phyloP scores from a whole-genome alignment of 164 flowering plant genomes.

The Nymphaea thermarum region DNA sequence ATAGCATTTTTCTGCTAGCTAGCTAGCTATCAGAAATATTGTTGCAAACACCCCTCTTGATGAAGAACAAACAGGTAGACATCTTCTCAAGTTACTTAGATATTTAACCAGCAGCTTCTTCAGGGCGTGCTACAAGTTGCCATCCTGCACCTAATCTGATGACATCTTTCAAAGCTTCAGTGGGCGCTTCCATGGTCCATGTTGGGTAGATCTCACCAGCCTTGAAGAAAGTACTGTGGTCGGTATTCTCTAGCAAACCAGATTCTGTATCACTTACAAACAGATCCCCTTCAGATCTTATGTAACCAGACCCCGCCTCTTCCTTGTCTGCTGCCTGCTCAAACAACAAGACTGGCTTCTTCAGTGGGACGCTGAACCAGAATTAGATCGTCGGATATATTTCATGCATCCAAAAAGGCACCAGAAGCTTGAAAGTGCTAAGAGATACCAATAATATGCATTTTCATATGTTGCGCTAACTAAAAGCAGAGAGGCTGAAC shows the following conservation, averaged over 20 bases:
- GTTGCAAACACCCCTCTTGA: background rate
- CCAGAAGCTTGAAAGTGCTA: no score
- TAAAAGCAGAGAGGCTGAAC: no score
- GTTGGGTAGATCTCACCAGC: slow-evolving; percentile 21
- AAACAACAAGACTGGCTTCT: background rate
- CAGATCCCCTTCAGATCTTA: slow-evolving; percentile 32
- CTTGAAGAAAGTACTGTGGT: slow-evolving; percentile 13
- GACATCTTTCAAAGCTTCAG: slow-evolving; percentile 19
- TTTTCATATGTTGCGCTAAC: no score
- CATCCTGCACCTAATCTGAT: slow-evolving; percentile 27
- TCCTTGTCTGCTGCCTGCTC: slow-evolving; percentile 29
- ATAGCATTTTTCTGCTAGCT: background rate
- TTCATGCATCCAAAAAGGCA: no score
- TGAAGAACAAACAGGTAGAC: no score
- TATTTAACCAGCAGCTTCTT: background rate
- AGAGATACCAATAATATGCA: no score
- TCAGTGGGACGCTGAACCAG: no score
- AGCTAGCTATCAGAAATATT: background rate
- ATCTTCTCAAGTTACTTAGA: background rate
- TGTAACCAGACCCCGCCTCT: slow-evolving; percentile 16
- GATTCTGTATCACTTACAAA: slow-evolving; percentile 25
- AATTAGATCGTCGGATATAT: no score
- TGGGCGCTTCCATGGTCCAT: slow-evolving; percentile 26
- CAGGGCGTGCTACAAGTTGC: slow-evolving; percentile 23
- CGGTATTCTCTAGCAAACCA: slow-evolving; percentile 4